Percentiles rank a stretch among this genome's conserved stretches.
These are phyloP conservation scores for Boletus reticulatus DNA, from an alignment of 768 basidiomycete genomes.

Conservation along the genomic window DNA sequence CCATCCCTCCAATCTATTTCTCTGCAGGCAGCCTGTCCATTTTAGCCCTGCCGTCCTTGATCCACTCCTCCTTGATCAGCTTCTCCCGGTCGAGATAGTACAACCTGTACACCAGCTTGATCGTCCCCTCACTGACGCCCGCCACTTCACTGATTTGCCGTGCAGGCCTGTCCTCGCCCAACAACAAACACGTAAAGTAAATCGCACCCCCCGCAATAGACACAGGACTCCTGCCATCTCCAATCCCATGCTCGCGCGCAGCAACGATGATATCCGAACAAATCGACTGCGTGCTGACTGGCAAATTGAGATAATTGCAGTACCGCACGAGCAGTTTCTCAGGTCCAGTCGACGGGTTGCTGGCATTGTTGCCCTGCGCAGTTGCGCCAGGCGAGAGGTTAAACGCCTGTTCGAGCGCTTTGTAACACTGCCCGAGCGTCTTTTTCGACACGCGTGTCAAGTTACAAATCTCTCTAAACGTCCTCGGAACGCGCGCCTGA, in stretches of 20 bases:
- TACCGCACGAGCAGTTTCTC: slow-evolving; percentile 90
- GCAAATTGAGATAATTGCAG: slow-evolving; percentile 89
- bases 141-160: slow-evolving; percentile 89
- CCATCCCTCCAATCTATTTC: slow-evolving; percentile 6
- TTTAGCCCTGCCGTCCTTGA: slow-evolving; percentile 73
- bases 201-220: slow-evolving; percentile 99
- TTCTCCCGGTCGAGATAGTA: slow-evolving; percentile 74
- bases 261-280: slow-evolving; percentile 80
- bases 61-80: slow-evolving; percentile 83
- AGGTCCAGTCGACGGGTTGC: slow-evolving; percentile 58
- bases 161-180: slow-evolving; percentile 71
- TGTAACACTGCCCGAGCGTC: slow-evolving; percentile 90
- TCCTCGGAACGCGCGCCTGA: slow-evolving; percentile 92
- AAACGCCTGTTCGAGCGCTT: slow-evolving; percentile 84
- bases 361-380: slow-evolving; percentile 40
- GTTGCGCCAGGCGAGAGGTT: slow-evolving; percentile 83
- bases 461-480: slow-evolving; percentile 94
- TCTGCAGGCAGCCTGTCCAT: slow-evolving; percentile 29
- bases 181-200: slow-evolving; percentile 84
- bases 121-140: slow-evolving; percentile 94
- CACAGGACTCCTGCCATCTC: slow-evolving; percentile 91
- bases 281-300: slow-evolving; percentile 77
- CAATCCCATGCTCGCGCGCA: slow-evolving; percentile 81
- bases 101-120: slow-evolving; percentile 83
- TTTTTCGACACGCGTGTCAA: slow-evolving; percentile 94